Percentiles rank a stretch among this genome's conserved stretches.
phyloP scores from a whole-genome alignment of 805 yeast species.

The Metschnikowia reukaufii region DNA sequence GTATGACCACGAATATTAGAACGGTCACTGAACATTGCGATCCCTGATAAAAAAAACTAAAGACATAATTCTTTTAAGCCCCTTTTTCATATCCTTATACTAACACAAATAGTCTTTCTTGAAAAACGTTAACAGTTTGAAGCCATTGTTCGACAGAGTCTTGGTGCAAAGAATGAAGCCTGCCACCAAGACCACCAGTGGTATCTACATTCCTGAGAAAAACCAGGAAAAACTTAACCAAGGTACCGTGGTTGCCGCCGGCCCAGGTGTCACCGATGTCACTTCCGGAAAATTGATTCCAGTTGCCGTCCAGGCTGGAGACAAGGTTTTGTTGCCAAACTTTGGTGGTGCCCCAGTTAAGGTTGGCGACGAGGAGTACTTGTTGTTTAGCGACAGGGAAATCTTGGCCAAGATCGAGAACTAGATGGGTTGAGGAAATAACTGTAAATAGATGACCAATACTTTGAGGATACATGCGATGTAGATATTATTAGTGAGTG shows the following conservation, averaged over 20 bases:
- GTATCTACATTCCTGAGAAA: constrained; percentile 92
- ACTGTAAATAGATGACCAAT: constrained; percentile 8
- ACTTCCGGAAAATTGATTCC: constrained; percentile 68
- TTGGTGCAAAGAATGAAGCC: constrained; percentile 94
- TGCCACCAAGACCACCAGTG: constrained; percentile 86
- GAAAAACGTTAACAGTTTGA: constrained; percentile 82
- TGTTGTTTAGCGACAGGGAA: constrained; percentile 90
- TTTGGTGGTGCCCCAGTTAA: constrained; percentile 91
- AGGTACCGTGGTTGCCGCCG: constrained; percentile 90
- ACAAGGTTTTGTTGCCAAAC: constrained; percentile 89
- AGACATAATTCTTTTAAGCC: too few species aligned
- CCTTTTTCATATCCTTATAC: neutral
- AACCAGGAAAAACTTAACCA: constrained; percentile 92
- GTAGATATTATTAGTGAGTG: too few species aligned
- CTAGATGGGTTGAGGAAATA: constrained; percentile 9
- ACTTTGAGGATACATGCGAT: neutral
- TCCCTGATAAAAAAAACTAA: too few species aligned
- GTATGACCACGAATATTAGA: too few species aligned
- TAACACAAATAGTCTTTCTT: constrained; percentile 50
- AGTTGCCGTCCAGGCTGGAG: constrained; percentile 84
- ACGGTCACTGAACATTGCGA: too few species aligned
- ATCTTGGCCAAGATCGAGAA: constrained; percentile 87
- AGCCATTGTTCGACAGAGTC: constrained; percentile 94
- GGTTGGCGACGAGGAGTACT: constrained; percentile 78
- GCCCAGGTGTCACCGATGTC: constrained; percentile 83